Percentiles rank a stretch among this genome's conserved stretches.
Evolutionary conservation across 441 rosid species (phyloP).

Genomic region (Brassica hybrid): DNA sequence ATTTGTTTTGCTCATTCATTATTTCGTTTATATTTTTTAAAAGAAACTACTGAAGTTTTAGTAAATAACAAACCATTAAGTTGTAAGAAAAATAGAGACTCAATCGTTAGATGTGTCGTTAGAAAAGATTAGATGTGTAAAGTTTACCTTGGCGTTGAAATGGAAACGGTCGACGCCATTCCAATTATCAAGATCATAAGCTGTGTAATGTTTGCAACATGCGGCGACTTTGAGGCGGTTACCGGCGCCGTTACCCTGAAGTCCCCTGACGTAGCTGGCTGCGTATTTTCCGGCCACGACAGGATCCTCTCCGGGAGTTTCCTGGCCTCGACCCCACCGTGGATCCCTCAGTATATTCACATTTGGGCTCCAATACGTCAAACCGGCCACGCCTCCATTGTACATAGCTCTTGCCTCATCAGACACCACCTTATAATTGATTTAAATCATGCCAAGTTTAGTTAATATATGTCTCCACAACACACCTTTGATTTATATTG

Average conservation of each 20-base stretch:
- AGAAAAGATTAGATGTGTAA: not conserved
- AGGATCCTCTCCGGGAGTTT: conserved; percentile 84
- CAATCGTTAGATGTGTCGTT: not conserved
- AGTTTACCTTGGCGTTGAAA: conserved; percentile 66
- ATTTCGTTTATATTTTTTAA: not conserved
- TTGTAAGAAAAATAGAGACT: not conserved
- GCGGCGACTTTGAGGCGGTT: conserved; percentile 74
- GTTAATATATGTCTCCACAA: conserved; percentile 1
- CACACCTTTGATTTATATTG: conserved; percentile 16
- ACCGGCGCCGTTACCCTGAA: conserved; percentile 55
- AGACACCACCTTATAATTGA: conserved; percentile 57
- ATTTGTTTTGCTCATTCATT: not conserved
- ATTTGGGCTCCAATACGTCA: conserved; percentile 81
- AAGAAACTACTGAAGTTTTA: not conserved
- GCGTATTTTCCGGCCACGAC: conserved; percentile 70
- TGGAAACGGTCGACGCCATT: conserved; percentile 74
- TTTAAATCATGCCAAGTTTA: not conserved
- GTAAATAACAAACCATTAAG: not conserved
- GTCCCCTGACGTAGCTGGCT: conserved; percentile 66
- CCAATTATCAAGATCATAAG: conserved; percentile 84
- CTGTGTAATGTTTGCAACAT: conserved; percentile 81
- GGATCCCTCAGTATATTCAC: conserved; percentile 81
- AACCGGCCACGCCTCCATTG: conserved; percentile 73
- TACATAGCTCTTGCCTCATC: conserved; percentile 88
- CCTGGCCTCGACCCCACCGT: conserved; percentile 87